These are phyloP conservation scores for Histomonas meleagridis DNA, from an alignment of 208 protist species.

Conservation along the genomic window DNA sequence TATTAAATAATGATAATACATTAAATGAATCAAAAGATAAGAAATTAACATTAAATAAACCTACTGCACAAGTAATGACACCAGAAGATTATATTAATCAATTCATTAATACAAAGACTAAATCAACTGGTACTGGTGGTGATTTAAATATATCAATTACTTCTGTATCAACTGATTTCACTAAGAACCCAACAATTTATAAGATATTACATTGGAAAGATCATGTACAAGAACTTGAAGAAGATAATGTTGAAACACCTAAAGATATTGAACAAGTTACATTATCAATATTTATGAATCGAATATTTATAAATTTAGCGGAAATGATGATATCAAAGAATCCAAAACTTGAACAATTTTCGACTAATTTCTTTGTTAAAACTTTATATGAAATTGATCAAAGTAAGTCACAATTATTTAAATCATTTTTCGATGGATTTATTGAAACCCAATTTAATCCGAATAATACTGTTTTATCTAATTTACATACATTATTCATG, in stretches of 20 bases:
- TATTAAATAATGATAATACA: neutral
- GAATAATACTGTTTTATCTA: neutral
- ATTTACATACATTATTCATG: neutral
- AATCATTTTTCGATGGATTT: neutral
- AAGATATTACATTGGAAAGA: neutral
- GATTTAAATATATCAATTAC: neutral
- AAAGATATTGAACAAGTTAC: neutral
- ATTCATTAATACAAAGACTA: neutral
- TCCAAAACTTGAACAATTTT: neutral
- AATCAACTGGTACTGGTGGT: neutral
- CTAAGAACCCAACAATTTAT: neutral
- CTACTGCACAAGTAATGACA: too few relatives aligned
- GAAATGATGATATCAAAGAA: neutral
- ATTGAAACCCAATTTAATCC: neutral
- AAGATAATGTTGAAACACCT: neutral
- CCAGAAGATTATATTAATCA: too few relatives aligned
- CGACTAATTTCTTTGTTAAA: neutral
- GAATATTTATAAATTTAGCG: neutral
- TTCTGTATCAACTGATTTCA: neutral
- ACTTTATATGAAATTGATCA: neutral
- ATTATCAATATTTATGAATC: neutral
- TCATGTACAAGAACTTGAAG: neutral
- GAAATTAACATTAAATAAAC: too few relatives aligned
- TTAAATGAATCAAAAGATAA: neutral
- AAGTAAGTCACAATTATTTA: neutral